A percentile compares a stretch with the other conserved stretches of the same genome.
Evolutionary conservation across 2,329 filamentous ascomycete species (phyloP).

Genomic region (Alternaria triticina): DNA sequence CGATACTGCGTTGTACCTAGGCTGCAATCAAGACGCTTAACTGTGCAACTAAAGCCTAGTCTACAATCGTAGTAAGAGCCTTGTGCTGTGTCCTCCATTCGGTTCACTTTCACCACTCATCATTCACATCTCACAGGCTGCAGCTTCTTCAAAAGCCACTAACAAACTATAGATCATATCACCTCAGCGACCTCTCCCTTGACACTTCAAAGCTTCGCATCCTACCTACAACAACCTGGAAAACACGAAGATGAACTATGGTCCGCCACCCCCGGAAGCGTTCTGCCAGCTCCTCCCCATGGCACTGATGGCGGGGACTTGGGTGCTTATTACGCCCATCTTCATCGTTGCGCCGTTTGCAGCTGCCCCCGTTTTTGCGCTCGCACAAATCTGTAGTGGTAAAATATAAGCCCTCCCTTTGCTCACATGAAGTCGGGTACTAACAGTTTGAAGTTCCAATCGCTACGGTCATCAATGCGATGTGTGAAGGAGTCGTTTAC

Average conservation of each 20-base stretch:
- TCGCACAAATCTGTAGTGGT: neutral
- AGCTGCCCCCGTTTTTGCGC: neutral
- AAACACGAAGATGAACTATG: neutral
- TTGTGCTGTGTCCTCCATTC: neutral
- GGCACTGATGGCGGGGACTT: neutral
- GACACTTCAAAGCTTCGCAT: neutral
- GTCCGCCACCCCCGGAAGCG: neutral
- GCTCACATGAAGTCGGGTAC: rapidly evolving
- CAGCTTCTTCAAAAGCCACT: neutral
- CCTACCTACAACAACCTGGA: neutral
- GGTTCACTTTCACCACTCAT: neutral
- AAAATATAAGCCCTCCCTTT: too few relatives aligned
- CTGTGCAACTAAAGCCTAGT: neutral
- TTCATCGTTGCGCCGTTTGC: too few relatives aligned
- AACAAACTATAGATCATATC: too few relatives aligned
- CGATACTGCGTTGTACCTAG: neutral
- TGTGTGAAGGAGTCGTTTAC: neutral
- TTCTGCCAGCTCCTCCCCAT: neutral
- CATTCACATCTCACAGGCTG: neutral
- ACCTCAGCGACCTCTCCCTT: neutral
- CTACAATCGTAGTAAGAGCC: neutral
- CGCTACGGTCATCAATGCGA: neutral
- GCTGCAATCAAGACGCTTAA: neutral
- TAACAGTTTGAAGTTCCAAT: too few relatives aligned
- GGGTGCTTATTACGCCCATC: neutral